Base-by-base conservation (phyloP, 495 filamentous ascomycete species). In the Daldinia concentrica region DNA sequence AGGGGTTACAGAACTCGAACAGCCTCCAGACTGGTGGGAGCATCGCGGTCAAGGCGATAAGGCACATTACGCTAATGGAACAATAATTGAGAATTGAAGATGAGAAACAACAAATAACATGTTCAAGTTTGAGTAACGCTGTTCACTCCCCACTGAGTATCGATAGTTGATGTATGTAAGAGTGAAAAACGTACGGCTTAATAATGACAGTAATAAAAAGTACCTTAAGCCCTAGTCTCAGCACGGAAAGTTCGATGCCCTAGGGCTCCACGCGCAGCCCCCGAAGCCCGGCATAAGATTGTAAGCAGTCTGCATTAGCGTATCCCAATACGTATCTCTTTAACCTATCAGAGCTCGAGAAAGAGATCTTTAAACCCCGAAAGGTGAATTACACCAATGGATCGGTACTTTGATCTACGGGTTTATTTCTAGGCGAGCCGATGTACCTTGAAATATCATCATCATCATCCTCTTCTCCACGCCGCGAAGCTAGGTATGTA, bases 291-390 rank as follows among this genome's bases (percentile, higher is more conserved):
- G 48, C n/a, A 14, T 52, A 27, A 27, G 24, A 54, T 30, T 71
- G 69, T 71, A 71, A 71, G 69, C 69, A 71, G 58, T 59, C 54
- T 72, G 64, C 69, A 72, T 72, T 68, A 72, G 64, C 55, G 69
- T n/a, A 2, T 17, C 11, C 11, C 19, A 14, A 24, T 15, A 48
- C 12, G 27, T 54, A 27, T 5, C 1, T 15, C 50, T n/a, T 3
- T 1, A 22, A 9, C 62, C 68, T 43, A 66, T 66, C 30, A 63
- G 26, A 58, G 17, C 8, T 9, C 17, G 3, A 4, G 15, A 43
- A 41, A 37, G 5, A n/a, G 12, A 24, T n/a, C 17, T n/a, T 22
- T 61, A 22, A 50, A 22, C n/a, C 62, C 48, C 14, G 27, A 34
- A 32, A 9, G 4, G 60, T 14, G 19, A 55, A 43, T 55, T 17